phyloP scores from a whole-genome alignment of 768 basidiomycete genomes.

The Rhizopogon vinicolor region DNA sequence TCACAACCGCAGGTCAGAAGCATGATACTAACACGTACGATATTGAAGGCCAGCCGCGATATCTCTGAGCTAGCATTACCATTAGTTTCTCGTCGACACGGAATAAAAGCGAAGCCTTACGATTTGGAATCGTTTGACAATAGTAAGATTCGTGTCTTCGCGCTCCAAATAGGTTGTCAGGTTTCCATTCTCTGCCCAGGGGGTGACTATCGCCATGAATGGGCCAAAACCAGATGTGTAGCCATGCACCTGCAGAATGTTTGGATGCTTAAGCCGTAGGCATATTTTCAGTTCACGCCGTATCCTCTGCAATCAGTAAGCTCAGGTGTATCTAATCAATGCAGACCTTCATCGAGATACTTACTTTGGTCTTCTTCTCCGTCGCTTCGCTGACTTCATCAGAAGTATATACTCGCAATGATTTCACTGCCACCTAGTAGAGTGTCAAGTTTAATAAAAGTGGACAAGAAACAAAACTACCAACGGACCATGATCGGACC shows the following conservation, averaged over 20 bases:
- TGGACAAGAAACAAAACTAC: too few relatives aligned
- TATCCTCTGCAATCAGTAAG: constrained; percentile 8
- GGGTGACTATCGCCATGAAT: constrained; percentile 16
- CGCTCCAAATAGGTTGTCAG: constrained; percentile 11
- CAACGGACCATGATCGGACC: too few relatives aligned
- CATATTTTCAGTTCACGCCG: constrained; percentile 17
- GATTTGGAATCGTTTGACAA: constrained; percentile 9
- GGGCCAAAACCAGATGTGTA: constrained; percentile 14
- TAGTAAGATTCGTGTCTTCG: neutral
- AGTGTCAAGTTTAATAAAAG: too few relatives aligned
- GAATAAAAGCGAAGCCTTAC: constrained; percentile 3
- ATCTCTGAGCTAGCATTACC: too few relatives aligned
- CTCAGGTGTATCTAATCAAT: neutral
- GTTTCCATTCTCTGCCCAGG: constrained; percentile 13
- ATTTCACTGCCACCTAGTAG: too few relatives aligned
- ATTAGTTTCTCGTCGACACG: too few relatives aligned
- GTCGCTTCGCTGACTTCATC: neutral
- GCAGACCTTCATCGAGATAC: neutral
- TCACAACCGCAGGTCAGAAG: too few relatives aligned
- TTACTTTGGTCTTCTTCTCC: too few relatives aligned
- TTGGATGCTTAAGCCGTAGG: constrained; percentile 12
- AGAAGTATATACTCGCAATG: neutral
- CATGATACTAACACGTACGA: too few relatives aligned
- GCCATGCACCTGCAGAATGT: constrained; percentile 17
- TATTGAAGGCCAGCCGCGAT: too few relatives aligned